Conservation (phyloP, 345 rosid species). For the Salix dunnii region DNA sequence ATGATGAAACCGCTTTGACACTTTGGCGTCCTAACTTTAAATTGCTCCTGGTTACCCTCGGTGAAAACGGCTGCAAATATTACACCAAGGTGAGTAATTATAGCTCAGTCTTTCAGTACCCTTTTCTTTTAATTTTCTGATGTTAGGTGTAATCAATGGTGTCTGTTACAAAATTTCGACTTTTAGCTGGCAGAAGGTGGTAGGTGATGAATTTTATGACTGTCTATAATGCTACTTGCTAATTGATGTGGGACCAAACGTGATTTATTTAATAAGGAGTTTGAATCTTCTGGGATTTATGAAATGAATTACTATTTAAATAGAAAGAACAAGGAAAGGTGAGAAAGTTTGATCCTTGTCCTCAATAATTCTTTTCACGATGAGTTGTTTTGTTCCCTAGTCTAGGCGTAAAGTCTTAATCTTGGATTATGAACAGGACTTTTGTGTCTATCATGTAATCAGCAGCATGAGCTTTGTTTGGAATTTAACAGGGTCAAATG, state of each 20-base stretch:
- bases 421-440: not conserved
- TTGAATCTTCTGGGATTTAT: not conserved
- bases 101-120: not conserved
- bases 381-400: not conserved
- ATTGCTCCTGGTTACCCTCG: slow-evolving; percentile 83
- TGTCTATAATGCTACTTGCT: not conserved
- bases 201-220: not conserved
- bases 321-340: not conserved
- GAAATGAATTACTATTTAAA: too few relatives aligned
- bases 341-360: not conserved
- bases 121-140: not conserved
- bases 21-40: slow-evolving; percentile 84
- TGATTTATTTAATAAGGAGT: not conserved
- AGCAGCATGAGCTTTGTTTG: not conserved
- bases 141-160: not conserved
- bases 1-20: slow-evolving; percentile 72
- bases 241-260: not conserved
- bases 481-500: not conserved
- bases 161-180: not conserved
- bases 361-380: not conserved
- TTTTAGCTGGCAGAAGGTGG: slow-evolving; percentile 5
- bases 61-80: slow-evolving; percentile 89
- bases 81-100: slow-evolving; percentile 71
- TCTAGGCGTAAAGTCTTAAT: not conserved
- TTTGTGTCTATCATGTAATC: not conserved